Evolutionary conservation across 2,329 filamentous ascomycete species (phyloP).

Genomic region (Exserohilum turcica): DNA sequence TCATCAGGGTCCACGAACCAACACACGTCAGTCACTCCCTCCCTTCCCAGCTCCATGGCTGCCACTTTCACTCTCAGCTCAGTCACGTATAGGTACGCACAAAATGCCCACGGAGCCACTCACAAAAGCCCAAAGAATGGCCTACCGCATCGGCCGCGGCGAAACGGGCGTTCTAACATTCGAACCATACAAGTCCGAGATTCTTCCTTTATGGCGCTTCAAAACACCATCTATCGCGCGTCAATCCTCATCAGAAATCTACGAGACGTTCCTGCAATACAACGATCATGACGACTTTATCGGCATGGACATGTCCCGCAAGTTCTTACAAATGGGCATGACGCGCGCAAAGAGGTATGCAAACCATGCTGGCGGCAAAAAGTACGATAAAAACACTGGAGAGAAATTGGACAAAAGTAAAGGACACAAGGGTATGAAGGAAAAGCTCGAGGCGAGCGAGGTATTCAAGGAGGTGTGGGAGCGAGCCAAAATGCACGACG

Average conservation of each 20-base stretch:
- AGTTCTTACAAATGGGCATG: constrained; percentile 71
- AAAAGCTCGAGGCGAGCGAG: constrained; percentile 57
- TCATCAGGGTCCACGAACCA: constrained; percentile 19
- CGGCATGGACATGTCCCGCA: constrained; percentile 68
- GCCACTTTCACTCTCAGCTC: background rate
- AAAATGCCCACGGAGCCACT: constrained; percentile 20
- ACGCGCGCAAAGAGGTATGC: constrained; percentile 65
- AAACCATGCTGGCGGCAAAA: constrained; percentile 61
- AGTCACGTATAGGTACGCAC: background rate
- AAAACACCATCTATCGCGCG: constrained; percentile 58
- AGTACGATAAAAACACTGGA: constrained; percentile 54
- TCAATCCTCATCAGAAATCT: constrained; percentile 57
- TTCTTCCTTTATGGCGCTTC: constrained; percentile 67
- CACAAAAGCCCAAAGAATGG: constrained; percentile 50
- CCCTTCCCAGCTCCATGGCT: background rate
- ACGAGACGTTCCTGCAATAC: constrained; percentile 59
- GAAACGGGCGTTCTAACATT: constrained; percentile 66
- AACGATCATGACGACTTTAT: constrained; percentile 61
- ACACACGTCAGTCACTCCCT: background rate
- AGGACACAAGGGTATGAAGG: constrained; percentile 53
- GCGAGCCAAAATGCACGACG: constrained; percentile 52
- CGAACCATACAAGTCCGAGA: constrained; percentile 66
- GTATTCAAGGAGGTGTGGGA: constrained; percentile 59
- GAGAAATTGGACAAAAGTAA: constrained; percentile 53
- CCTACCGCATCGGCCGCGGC: constrained; percentile 64